Base-by-base conservation (phyloP, 208 protist species). In the Trypanosomatidae sp. region DNA sequence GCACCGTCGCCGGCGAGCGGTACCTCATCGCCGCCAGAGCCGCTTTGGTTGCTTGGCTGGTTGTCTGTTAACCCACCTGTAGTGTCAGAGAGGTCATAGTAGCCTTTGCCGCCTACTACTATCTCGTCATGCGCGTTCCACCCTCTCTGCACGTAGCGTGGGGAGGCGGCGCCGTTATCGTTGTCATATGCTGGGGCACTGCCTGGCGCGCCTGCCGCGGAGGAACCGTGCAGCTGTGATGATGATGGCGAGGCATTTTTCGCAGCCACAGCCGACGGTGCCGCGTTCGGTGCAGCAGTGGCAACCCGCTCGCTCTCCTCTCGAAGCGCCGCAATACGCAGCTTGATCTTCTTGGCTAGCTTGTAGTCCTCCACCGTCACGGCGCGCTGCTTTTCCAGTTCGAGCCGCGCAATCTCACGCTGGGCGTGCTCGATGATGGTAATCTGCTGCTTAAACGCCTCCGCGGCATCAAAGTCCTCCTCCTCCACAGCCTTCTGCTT, bases 401-500 rank as follows among this genome's bases (percentile, higher is more conserved):
- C 87, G 6, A 98, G 73, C 44, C 62, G 30, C 17, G 74, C 81
- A 46, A 98, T 83, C 70, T 91, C 53, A 0, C 69, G 78, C 25
- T 84, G 78, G 44, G 69, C 69, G 33, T 73, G 67, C 47, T 91
- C 73, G 22, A 96, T 80, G 17, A 71, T 55, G 33, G 71, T 62
- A 28, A 96, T 83, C 69, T 83, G 83, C 77, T 77, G 56, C 72
- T 95, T 97, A 28, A 97, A 80, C 8, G 79, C 79, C 44, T 66
- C 80, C 17, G 94, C 94, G 13, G 88, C 52, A 79, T 98, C 94
- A 78, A 97, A 98, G 74, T 98, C 94, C 67, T 98, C 91, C 41
- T 89, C 82, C 36, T 71, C 80, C 17, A 97, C 91, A 19, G 92
- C 94, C 10, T 73, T 79, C 65, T 78, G 76, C 80, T 98, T 98